Evolutionary conservation across 192 early-diverging fungal genomes (phyloP).

Genomic region (Oehlia diaphana): DNA sequence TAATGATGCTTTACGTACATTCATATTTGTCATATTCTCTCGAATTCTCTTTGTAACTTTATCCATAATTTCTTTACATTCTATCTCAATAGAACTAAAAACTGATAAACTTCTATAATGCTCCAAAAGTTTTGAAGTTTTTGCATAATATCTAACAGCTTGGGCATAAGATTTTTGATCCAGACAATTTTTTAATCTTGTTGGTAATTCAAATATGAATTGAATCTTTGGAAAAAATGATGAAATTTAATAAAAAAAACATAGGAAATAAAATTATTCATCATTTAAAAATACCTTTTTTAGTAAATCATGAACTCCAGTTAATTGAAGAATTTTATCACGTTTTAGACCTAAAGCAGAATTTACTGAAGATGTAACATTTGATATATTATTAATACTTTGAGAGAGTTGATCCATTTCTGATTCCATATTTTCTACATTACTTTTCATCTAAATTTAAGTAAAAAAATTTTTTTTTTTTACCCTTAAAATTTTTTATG

Average conservation of each 20-base stretch:
- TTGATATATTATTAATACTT: constrained; percentile 67
- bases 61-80: constrained; percentile 79
- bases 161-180: constrained; percentile 61
- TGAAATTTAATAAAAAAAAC: background rate
- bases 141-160: constrained; percentile 76
- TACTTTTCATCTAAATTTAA: constrained; percentile 70
- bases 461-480: background rate
- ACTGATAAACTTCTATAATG: constrained; percentile 77
- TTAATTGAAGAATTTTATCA: constrained; percentile 73
- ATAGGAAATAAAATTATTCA: background rate
- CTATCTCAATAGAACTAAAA: constrained; percentile 77
- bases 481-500: background rate
- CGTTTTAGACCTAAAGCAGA: constrained; percentile 61
- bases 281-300: constrained; percentile 51
- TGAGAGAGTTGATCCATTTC: constrained; percentile 75
- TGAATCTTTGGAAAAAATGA: constrained; percentile 56
- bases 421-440: constrained; percentile 83
- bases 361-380: constrained; percentile 53
- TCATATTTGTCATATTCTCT: constrained; percentile 43
- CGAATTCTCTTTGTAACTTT: constrained; percentile 65
- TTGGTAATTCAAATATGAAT: constrained; percentile 87
- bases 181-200: constrained; percentile 63
- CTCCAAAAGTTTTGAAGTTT: constrained; percentile 67
- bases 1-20: constrained; percentile 28
- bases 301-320: constrained; percentile 68